These are phyloP conservation scores for Arthroderma sp. DNA, from an alignment of 2,329 filamentous ascomycete genomes.

Conservation along the genomic window DNA sequence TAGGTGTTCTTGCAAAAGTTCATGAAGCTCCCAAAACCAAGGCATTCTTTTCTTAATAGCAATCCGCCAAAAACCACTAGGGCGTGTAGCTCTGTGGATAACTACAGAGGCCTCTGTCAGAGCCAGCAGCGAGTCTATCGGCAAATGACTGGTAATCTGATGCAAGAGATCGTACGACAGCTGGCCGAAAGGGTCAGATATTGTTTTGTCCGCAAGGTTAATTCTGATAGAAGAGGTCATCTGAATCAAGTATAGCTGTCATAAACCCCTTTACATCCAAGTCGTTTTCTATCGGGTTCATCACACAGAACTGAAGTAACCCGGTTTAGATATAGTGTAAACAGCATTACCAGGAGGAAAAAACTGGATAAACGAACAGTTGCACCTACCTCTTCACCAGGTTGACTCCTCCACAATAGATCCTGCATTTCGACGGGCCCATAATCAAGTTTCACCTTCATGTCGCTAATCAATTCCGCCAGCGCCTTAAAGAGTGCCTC, in stretches of 20 bases:
- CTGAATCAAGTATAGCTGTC: too few relatives aligned
- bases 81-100: slow-evolving; percentile 1
- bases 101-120: slow-evolving; percentile 1
- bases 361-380: too few relatives aligned
- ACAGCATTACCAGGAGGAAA: too few relatives aligned
- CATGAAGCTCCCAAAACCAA: slow-evolving; percentile 8
- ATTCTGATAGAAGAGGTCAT: not conserved
- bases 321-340: too few relatives aligned
- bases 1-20: not conserved
- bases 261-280: too few relatives aligned
- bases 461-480: not conserved
- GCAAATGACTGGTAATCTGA: not conserved
- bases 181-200: not conserved
- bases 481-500: slow-evolving; percentile 1
- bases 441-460: not conserved
- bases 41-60: slow-evolving; percentile 3
- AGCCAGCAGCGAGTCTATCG: slow-evolving; percentile 1
- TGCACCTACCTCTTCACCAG: not conserved
- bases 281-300: too few relatives aligned
- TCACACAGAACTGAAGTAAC: too few relatives aligned
- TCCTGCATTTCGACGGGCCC: not conserved
- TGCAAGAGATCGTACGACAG: slow-evolving; percentile 3
- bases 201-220: not conserved
- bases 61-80: slow-evolving; percentile 1
- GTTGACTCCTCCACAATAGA: slow-evolving; percentile 1